These are phyloP conservation scores for Exophiala mesophila DNA, from an alignment of 2,329 filamentous ascomycete species.

Conservation along the genomic window DNA sequence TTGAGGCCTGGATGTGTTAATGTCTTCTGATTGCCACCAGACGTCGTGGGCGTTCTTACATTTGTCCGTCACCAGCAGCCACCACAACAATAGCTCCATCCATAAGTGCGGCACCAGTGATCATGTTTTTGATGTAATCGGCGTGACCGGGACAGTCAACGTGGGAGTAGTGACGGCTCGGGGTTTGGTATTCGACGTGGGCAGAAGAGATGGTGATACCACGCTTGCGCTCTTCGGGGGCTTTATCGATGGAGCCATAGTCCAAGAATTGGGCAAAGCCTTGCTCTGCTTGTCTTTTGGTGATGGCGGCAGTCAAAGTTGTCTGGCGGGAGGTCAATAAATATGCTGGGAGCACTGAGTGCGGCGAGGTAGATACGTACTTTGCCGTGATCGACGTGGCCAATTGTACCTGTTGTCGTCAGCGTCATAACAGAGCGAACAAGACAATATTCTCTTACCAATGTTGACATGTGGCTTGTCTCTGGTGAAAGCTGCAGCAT, in stretches of 20 bases:
- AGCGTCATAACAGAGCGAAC: neutral
- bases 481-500: constrained; percentile 69
- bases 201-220: constrained; percentile 99
- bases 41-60: too few species aligned
- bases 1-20: constrained; percentile 62
- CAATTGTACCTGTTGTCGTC: constrained; percentile 70
- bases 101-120: constrained; percentile 99
- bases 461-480: constrained; percentile 98
- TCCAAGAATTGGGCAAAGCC: constrained; percentile 92
- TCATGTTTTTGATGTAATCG: constrained; percentile 99
- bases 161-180: constrained; percentile 94
- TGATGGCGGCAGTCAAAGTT: constrained; percentile 96
- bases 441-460: constrained; percentile 51
- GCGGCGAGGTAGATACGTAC: constrained; percentile 44
- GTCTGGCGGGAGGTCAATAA: constrained; percentile 55
- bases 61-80: constrained; percentile 96
- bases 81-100: constrained; percentile 98
- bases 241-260: constrained; percentile 97
- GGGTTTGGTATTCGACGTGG: constrained; percentile 97
- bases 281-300: constrained; percentile 94
- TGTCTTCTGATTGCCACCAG: too few species aligned
- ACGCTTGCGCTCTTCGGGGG: constrained; percentile 98
- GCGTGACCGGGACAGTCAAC: constrained; percentile 99
- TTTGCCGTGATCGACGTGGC: constrained; percentile 99
- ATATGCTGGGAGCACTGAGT: constrained; percentile 22